Evolutionary conservation across 1,284 basidiomycete genomes (phyloP).

Genomic region (Ganoderma leucocontextum): DNA sequence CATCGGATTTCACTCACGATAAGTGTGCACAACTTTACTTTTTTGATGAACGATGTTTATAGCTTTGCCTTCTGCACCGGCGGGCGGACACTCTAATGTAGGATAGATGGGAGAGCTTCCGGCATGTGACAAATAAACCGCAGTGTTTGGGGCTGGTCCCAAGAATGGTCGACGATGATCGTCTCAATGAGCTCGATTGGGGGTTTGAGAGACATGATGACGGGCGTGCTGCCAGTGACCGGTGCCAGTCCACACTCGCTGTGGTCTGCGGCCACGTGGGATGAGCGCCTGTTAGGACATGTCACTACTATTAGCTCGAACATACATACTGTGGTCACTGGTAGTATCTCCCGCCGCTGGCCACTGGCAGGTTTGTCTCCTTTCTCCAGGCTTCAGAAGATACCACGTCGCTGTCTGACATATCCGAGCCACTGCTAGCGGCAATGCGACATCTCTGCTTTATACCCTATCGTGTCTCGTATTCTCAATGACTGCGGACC

Average conservation of each 20-base stretch:
- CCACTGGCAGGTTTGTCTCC: too few relatives aligned
- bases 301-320: too few relatives aligned
- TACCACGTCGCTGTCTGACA: neutral
- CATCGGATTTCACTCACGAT: neutral
- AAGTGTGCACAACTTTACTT: neutral
- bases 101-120: neutral
- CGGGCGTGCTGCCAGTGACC: too few relatives aligned
- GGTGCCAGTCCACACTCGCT: too few relatives aligned
- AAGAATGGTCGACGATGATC: neutral
- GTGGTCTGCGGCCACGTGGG: neutral
- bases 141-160: neutral
- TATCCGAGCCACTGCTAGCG: neutral
- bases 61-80: neutral
- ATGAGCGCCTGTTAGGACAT: neutral
- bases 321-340: too few relatives aligned
- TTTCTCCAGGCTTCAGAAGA: neutral
- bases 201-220: neutral
- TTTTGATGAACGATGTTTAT: neutral
- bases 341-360: too few relatives aligned
- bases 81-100: neutral
- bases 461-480: neutral
- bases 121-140: neutral
- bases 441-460: neutral
- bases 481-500: slow-evolving; percentile 16
- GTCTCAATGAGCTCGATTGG: neutral